Percentiles rank a stretch among this genome's conserved stretches.
Evolutionary conservation across 148 eudicot species (phyloP).

Genomic region (Gaultheria prostrata): DNA sequence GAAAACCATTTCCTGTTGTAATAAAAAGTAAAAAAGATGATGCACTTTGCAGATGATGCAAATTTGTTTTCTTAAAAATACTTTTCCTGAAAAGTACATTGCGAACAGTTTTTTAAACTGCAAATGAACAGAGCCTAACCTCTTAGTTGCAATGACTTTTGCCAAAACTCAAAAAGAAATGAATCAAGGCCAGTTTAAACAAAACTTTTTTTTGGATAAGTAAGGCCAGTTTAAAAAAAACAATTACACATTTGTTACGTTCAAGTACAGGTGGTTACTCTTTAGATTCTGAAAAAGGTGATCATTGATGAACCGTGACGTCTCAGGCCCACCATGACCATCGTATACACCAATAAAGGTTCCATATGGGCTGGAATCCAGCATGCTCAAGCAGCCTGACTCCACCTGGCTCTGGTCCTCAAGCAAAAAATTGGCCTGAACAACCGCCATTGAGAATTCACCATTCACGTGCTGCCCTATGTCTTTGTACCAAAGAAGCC

Average conservation of each 20-base stretch:
- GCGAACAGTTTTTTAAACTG: not conserved
- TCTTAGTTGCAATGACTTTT: not conserved
- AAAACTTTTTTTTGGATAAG: no score
- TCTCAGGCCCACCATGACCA: slow-evolving; percentile 29
- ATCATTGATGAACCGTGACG: slow-evolving; percentile 32
- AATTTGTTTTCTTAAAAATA: not conserved
- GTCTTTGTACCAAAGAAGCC: slow-evolving; percentile 49
- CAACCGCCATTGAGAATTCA: slow-evolving; percentile 48
- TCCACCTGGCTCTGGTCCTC: slow-evolving; percentile 51
- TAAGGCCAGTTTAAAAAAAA: no score
- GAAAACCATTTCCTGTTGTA: not conserved
- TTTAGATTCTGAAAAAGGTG: slow-evolving; percentile 42
- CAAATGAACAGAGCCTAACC: not conserved
- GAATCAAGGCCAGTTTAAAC: no score
- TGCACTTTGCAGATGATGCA: not conserved
- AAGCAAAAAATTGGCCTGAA: slow-evolving; percentile 38
- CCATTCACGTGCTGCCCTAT: slow-evolving; percentile 41
- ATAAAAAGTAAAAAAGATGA: not conserved
- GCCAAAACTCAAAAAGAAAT: not conserved
- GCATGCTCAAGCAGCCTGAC: slow-evolving; percentile 42
- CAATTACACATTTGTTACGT: not conserved
- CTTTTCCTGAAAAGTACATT: not conserved
- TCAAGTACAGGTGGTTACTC: slow-evolving; percentile 21
- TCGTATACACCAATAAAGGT: slow-evolving; percentile 42
- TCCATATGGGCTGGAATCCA: slow-evolving; percentile 44